Base-by-base conservation (phyloP, 768 basidiomycete genomes). In the Leccinum ochraceum region DNA sequence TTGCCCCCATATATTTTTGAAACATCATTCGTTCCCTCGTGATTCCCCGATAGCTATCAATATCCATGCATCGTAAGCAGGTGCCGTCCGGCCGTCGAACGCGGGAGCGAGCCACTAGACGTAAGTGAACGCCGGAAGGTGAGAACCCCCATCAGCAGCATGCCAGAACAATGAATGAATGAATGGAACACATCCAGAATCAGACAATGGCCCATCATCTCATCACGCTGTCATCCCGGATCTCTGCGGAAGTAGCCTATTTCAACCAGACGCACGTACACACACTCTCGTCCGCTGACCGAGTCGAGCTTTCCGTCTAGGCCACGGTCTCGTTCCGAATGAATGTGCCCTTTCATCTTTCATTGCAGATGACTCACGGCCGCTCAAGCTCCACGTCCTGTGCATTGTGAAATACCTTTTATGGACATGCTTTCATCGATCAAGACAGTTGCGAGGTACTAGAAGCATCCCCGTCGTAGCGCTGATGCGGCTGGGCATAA, bases 71-170 rank as follows among this genome's bases (percentile, higher is more conserved):
- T 61, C 51, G 56, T 60, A 63, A 67, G 59, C 54, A 56, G 51
- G 20, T 59, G 22, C 37, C 63, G 20, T 63, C 56, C 64, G 60
- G 60, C 67, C 64, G 62, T 67, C 60, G 32, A 65, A 62, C 65
- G 65, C 72, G 72, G 72, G 63, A 75, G 72, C 72, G 72, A 73
- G 67, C 63, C 61, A 68, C 63, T 44, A 60, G 62, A 73, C 72
- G 71, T 73, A 73, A 73, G 64, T 69, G 67, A 69, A 60, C 66
- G 50, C 57, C 66, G 62, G 66, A 63, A 68, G 59, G 60, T 63
- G 63, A 66, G 62, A 57, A 61, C 58, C 71, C 60, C 63, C 60
- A 72, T 70, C 63, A 67, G 50, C 39, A 60, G 58, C 60, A 69
- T 46, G 66, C 57, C 63, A 62, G 55, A 60, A 62, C 59, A 62